phyloP scores from a whole-genome alignment of 164 flowering plant species.

The Berberis vulgaris region DNA sequence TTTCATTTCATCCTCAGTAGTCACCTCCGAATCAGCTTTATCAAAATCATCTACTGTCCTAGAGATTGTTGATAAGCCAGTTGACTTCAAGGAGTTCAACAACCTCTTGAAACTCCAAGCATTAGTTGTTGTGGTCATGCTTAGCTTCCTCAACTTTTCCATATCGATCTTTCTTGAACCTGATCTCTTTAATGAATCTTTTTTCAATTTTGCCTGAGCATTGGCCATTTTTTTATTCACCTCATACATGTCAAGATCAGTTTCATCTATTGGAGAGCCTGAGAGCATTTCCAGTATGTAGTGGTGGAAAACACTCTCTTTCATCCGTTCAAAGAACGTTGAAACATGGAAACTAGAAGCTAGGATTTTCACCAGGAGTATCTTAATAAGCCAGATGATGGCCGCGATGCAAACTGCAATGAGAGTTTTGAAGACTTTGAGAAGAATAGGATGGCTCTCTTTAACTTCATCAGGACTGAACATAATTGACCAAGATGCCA shows the following conservation, averaged over 20 bases:
- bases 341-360: conserved; percentile 63
- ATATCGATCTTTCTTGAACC: conserved; percentile 60
- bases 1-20: conserved; percentile 72
- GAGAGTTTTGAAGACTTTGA: no score
- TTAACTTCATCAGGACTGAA: no score
- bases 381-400: conserved; percentile 14
- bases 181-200: conserved; percentile 27
- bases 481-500: no score
- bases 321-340: conserved; percentile 79
- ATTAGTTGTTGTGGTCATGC: conserved; percentile 5
- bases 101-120: conserved; percentile 80
- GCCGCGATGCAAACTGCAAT: no score
- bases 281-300: conserved; percentile 69
- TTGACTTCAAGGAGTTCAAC: conserved; percentile 34
- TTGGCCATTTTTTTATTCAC: conserved; percentile 22
- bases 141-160: conserved; percentile 58
- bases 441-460: no score
- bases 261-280: conserved; percentile 58
- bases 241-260: conserved; percentile 26
- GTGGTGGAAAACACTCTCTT: conserved; percentile 72
- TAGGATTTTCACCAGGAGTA: conserved; percentile 46
- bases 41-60: conserved; percentile 33
- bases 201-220: conserved; percentile 36
- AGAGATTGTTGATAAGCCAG: conserved; percentile 56
- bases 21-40: conserved; percentile 53